Percentiles rank a stretch among this genome's conserved stretches.
These are phyloP conservation scores for barrel medic (Medicago truncatula) DNA, from an alignment of 306 rosid genomes.

Conservation along the genomic window DNA sequence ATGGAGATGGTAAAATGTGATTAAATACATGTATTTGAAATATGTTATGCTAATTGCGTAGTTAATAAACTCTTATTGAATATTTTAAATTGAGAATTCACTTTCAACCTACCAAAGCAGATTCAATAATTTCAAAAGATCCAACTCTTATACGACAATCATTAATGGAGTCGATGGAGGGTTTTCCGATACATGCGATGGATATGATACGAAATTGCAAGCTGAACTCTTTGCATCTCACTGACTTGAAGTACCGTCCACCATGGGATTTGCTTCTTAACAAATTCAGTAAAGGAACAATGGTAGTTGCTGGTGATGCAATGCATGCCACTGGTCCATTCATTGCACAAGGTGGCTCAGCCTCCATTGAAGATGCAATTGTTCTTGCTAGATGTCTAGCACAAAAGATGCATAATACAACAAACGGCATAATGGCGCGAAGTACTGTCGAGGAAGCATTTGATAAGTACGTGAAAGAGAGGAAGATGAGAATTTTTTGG, in stretches of 20 bases:
- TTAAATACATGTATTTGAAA: background rate
- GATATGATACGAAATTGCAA: constrained; percentile 53
- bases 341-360: constrained; percentile 69
- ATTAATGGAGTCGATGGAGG: constrained; percentile 41
- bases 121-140: constrained; percentile 45
- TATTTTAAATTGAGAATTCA: background rate
- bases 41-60: background rate
- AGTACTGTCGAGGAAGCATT: constrained; percentile 47
- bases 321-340: constrained; percentile 75
- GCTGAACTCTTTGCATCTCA: constrained; percentile 44
- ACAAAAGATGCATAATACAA: constrained; percentile 12
- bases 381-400: constrained; percentile 60
- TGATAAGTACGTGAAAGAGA: constrained; percentile 52
- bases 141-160: constrained; percentile 45
- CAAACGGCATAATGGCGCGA: background rate
- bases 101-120: constrained; percentile 30
- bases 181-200: constrained; percentile 38
- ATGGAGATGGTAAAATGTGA: no score
- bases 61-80: background rate
- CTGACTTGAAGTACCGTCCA: constrained; percentile 50
- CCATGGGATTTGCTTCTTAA: constrained; percentile 52
- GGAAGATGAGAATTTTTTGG: constrained; percentile 59
- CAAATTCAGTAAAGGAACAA: constrained; percentile 48
- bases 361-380: constrained; percentile 61
- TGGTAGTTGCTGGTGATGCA: constrained; percentile 73